A percentile compares a stretch with the other conserved stretches of the same genome.
phyloP scores from a whole-genome alignment of 257 asterid species.

The Lavandula angustifolia region DNA sequence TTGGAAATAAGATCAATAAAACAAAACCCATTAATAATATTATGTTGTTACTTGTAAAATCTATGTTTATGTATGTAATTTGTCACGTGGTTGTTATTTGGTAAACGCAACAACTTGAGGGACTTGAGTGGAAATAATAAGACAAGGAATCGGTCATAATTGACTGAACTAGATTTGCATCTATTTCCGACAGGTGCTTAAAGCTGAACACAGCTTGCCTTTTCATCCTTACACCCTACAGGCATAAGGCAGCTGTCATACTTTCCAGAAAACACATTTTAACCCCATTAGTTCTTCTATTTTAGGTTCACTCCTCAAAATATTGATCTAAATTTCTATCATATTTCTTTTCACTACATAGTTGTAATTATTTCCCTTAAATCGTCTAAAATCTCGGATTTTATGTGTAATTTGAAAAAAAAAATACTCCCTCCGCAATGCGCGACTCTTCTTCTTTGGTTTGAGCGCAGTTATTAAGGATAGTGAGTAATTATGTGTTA shows the following conservation, averaged over 20 bases:
- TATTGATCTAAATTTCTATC: too few relatives aligned
- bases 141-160: conserved; percentile 8
- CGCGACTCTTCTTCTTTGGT: too few relatives aligned
- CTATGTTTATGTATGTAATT: too few relatives aligned
- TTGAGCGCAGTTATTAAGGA: too few relatives aligned
- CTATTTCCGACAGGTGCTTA: conserved; percentile 21
- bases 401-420: too few relatives aligned
- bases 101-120: not conserved
- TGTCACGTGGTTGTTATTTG: not conserved
- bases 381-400: too few relatives aligned
- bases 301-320: not conserved
- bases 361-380: too few relatives aligned
- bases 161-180: conserved; percentile 15
- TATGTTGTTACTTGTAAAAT: too few relatives aligned
- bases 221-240: not conserved
- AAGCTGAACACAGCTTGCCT: conserved; percentile 25
- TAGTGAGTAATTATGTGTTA: too few relatives aligned
- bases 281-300: not conserved
- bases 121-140: not conserved
- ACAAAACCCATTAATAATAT: too few relatives aligned
- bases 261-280: not conserved
- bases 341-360: too few relatives aligned
- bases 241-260: conserved; percentile 2
- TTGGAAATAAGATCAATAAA: not conserved
- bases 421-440: too few relatives aligned